Evolutionary conservation across 345 rosid genomes (phyloP).

Genomic region (Euphorbia peplus): DNA sequence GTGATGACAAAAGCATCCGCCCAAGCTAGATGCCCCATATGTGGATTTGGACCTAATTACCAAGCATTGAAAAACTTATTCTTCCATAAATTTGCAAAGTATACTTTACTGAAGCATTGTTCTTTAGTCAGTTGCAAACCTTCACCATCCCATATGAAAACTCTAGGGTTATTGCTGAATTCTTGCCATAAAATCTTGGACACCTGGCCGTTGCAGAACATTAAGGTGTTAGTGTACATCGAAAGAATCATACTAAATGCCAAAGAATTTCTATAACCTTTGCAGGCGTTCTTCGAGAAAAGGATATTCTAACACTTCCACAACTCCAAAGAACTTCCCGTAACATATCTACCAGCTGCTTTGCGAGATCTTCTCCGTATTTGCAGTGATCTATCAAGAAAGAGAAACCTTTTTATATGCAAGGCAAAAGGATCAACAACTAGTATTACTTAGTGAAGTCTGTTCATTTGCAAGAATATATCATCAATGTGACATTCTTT

Average conservation of each 20-base stretch:
- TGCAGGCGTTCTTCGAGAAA: slow-evolving; percentile 34
- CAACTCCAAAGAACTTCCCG: slow-evolving; percentile 35
- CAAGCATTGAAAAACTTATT: background rate
- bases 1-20: slow-evolving; percentile 35
- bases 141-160: slow-evolving; percentile 34
- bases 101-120: background rate
- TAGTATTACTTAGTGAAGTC: background rate
- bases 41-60: slow-evolving; percentile 30
- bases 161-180: slow-evolving; percentile 23
- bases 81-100: background rate
- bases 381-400: slow-evolving; percentile 22
- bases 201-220: slow-evolving; percentile 17
- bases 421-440: slow-evolving; percentile 1
- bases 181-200: slow-evolving; percentile 14
- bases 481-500: background rate
- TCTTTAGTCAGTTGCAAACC: slow-evolving; percentile 12
- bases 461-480: background rate
- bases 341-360: slow-evolving; percentile 19
- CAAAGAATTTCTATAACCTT: slow-evolving; percentile 10
- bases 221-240: slow-evolving; percentile 3
- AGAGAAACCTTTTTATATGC: background rate
- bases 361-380: slow-evolving; percentile 29
- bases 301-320: slow-evolving; percentile 30
- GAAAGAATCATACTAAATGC: background rate
- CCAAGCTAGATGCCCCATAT: slow-evolving; percentile 35